Conservation (phyloP, 345 rosid genomes). For the Camelina sativa region DNA sequence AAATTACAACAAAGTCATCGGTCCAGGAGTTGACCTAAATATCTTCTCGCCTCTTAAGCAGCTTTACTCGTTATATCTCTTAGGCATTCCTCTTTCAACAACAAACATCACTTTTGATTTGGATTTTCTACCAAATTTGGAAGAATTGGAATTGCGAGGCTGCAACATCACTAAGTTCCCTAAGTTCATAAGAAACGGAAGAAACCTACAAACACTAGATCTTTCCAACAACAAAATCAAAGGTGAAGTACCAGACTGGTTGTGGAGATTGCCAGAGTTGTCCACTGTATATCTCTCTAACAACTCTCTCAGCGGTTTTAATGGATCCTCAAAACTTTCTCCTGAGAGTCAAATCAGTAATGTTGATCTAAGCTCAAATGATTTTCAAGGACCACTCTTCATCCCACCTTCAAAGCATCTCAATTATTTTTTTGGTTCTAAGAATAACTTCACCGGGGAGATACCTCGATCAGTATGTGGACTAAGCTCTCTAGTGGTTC, state of each 20-base stretch:
- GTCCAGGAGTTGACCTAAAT: background rate
- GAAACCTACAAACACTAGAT: accelerated
- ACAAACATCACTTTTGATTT: background rate
- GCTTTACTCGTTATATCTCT: background rate
- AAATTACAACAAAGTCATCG: background rate
- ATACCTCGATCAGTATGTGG: conserved; percentile 6
- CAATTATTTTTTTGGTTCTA: background rate
- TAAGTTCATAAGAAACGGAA: background rate
- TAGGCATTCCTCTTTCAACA: background rate
- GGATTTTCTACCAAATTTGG: background rate
- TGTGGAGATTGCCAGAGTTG: background rate
- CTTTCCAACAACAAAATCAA: conserved; percentile 14
- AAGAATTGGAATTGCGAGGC: accelerated
- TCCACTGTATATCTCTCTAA: accelerated
- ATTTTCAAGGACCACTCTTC: conserved; percentile 1
- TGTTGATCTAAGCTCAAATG: background rate
- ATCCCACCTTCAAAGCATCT: background rate
- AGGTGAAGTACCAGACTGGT: conserved; percentile 13
- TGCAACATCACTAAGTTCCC: conserved; percentile 1
- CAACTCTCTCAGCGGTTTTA: conserved; percentile 2
- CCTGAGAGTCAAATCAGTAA: background rate
- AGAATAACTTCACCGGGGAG: conserved; percentile 10
- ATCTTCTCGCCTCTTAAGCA: background rate
- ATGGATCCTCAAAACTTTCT: background rate
- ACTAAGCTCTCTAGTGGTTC: background rate